These are phyloP conservation scores for Atkinsonella hypoxylon DNA, from an alignment of 2,329 filamentous ascomycete genomes.

Conservation along the genomic window DNA sequence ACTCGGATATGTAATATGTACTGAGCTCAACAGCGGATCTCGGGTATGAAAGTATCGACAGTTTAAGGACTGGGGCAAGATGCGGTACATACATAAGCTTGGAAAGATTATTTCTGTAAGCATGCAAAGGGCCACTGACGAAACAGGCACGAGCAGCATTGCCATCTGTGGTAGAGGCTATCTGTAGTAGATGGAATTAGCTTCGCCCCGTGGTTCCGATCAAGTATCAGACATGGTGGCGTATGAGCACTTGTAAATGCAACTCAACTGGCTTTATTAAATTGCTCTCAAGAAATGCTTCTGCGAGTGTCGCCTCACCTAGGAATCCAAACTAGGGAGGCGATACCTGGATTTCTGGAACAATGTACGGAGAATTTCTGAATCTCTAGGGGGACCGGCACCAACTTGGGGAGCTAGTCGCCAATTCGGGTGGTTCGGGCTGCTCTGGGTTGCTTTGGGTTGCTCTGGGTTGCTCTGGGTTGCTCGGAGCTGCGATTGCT, in stretches of 20 bases:
- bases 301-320: background rate
- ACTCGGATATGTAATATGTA: no score
- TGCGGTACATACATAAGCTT: no score
- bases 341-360: background rate
- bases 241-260: conserved; percentile 3
- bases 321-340: conserved; percentile 4
- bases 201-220: background rate
- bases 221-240: no score
- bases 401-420: background rate
- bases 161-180: background rate
- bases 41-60: no score
- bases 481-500: no score
- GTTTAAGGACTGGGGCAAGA: no score
- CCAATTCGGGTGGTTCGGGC: background rate
- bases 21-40: no score
- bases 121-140: no score
- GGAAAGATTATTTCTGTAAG: no score
- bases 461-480: background rate
- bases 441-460: background rate
- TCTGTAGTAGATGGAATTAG: background rate
- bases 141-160: no score
- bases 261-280: conserved; percentile 1
- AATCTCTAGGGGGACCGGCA: no score
- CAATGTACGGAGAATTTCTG: background rate
- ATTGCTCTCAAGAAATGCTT: background rate